Evolutionary conservation across 805 yeast species (phyloP), one percentile per base, ranked within the genome.

Genomic region (Nakazawaea laoshanensis): DNA sequence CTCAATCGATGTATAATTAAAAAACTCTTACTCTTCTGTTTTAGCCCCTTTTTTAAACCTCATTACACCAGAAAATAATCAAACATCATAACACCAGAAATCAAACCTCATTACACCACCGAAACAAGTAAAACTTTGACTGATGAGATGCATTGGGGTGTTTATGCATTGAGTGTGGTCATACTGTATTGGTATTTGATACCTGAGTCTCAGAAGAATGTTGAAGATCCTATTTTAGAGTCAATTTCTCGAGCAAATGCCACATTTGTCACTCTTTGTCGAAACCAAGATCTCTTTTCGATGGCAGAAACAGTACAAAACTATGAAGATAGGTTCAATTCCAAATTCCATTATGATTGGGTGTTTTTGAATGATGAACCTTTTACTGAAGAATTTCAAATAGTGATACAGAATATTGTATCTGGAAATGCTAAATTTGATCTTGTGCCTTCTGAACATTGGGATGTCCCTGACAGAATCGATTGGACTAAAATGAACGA

Each of bases 131-230:
- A n/a, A n/a, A n/a, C n/a, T n/a, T n/a, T n/a, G n/a, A n/a, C n/a
- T n/a, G n/a, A n/a, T n/a, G n/a, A n/a, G n/a, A n/a, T n/a, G n/a
- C n/a, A n/a, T n/a, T n/a, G n/a, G n/a, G n/a, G n/a, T n/a, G n/a
- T n/a, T n/a, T n/a, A n/a, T n/a, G n/a, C n/a, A n/a, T n/a, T 71
- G 40, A 94, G 96, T 1, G 81, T 74, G 30, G 60, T 65, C 29
- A 88, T 95, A 30, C 74, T 88, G 43, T 61, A 63, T 26, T 81
- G 79, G 56, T 67, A 89, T 47, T 67, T 83, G 50, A 76, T 75
- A 32, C 88, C 88, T 59, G 74, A 67, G 39, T 88, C 87, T 49
- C 96, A 96, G 45, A 84, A 79, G 24, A 76, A 94, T 46, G 72
- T 70, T 41, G 59, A 88, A 42, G n/a, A n/a, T n/a, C n/a, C n/a